phyloP scores from a whole-genome alignment of 129 eudicot species.

The Glebionis coronaria region DNA sequence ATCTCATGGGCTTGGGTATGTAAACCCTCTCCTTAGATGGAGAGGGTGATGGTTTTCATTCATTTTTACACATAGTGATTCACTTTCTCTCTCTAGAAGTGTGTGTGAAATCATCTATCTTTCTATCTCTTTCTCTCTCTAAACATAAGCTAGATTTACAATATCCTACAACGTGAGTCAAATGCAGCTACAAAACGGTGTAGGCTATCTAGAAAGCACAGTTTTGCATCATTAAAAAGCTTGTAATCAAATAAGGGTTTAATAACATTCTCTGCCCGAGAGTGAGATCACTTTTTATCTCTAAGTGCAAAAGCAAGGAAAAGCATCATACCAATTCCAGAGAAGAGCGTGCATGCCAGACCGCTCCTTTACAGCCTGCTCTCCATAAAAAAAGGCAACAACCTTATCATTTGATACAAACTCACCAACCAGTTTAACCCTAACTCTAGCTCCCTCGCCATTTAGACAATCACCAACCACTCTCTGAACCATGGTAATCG shows the following conservation, averaged over 20 bases:
- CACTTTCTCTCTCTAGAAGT: no score
- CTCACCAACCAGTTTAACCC: slow-evolving; percentile 72
- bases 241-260: not conserved
- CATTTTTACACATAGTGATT: no score
- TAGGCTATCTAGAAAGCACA: slow-evolving; percentile 6
- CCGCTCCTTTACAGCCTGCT: slow-evolving; percentile 68
- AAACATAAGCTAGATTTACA: no score
- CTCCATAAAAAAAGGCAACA: slow-evolving; percentile 73
- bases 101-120: no score
- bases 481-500: slow-evolving; percentile 68
- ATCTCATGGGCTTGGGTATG: no score
- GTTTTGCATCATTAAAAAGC: not conserved
- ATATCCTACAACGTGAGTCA: no score
- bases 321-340: slow-evolving; percentile 66
- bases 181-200: slow-evolving; percentile 3
- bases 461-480: slow-evolving; percentile 62
- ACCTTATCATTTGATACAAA: slow-evolving; percentile 82
- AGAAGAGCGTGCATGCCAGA: slow-evolving; percentile 91
- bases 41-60: no score
- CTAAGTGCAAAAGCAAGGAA: not conserved
- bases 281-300: not conserved
- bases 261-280: not conserved
- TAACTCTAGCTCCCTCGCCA: slow-evolving; percentile 54
- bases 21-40: no score
- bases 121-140: no score